phyloP scores from a whole-genome alignment of 2,329 filamentous ascomycete genomes.

The Tolypocladium endophyticum region DNA sequence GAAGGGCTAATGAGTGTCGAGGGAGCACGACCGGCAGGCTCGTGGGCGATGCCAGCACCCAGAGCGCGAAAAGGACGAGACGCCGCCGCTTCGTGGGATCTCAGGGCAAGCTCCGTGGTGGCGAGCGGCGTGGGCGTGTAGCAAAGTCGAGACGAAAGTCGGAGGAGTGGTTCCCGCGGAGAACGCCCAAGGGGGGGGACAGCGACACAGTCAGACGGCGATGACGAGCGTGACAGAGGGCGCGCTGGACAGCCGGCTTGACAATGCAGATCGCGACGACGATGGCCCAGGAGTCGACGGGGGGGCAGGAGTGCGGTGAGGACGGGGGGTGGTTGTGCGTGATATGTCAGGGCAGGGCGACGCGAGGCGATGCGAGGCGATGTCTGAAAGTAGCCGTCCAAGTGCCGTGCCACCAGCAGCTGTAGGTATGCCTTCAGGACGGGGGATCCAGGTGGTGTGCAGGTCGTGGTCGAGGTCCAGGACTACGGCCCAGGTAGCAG shows the following conservation, averaged over 20 bases:
- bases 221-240: neutral
- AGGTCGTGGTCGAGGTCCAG: neutral
- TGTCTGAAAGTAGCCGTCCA: neutral
- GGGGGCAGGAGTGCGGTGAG: neutral
- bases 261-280: neutral
- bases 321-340: neutral
- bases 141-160: neutral
- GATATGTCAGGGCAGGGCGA: constrained; percentile 2
- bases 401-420: constrained; percentile 2
- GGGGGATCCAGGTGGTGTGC: neutral
- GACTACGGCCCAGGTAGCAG: neutral
- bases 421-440: neutral
- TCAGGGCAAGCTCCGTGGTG: neutral
- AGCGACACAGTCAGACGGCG: neutral
- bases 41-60: neutral
- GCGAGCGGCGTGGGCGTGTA: neutral
- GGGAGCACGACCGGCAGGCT: neutral
- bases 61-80: neutral
- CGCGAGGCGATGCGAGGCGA: neutral
- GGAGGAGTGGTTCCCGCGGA: neutral
- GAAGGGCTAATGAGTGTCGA: neutral
- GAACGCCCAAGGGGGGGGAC: neutral
- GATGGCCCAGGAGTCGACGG: neutral
- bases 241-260: neutral
- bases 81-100: neutral